Evolutionary conservation across 306 rosid species (phyloP), one percentile per base, ranked within the genome.

Genomic region (Sophora flavescens): DNA sequence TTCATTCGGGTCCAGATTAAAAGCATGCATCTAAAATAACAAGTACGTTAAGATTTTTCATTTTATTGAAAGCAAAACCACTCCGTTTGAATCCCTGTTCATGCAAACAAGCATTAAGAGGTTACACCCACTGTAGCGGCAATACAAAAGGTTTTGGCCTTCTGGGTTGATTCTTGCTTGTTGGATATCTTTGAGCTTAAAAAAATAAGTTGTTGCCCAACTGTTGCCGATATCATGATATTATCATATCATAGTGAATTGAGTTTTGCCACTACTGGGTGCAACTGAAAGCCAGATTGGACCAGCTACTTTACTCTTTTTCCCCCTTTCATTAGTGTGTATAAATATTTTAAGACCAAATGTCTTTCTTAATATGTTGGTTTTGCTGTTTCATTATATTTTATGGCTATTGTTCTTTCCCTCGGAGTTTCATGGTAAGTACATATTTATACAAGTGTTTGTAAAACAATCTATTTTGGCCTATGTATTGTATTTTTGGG

Each of bases 261-360:
- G 72, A 45, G 18, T 56, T 80, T 33, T 64, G 63, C 69, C n/a
- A 9, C 41, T 28, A 32, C 53, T 44, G 47, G 26, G n/a, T 41
- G 68, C 78, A 38, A 51, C 78, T 52, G 30, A 53, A 71, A 47
- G 22, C 36, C 68, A 63, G 12, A 50, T 48, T 63, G 70, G 47
- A 54, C 67, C 67, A 16, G 2, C 3, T 41, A 15, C 36, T 45
- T 38, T 15, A 1, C 42, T 11, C 13, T 66, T 36, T 30, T 17
- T 30, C 11, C n/a, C 56, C 22, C 22, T 22, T 22, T 22, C 22
- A 22, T 18, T 30, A 4, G 14, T 51, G 11, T 65, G 35, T 35
- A 11, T 22, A 41, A 66, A 56, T 17, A 73, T 72, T 63, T 22
- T 50, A 22, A 74, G 45, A 50, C 14, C 14, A 36, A 64, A 41